phyloP scores from a whole-genome alignment of 768 basidiomycete genomes.

The Pholiota microspora region DNA sequence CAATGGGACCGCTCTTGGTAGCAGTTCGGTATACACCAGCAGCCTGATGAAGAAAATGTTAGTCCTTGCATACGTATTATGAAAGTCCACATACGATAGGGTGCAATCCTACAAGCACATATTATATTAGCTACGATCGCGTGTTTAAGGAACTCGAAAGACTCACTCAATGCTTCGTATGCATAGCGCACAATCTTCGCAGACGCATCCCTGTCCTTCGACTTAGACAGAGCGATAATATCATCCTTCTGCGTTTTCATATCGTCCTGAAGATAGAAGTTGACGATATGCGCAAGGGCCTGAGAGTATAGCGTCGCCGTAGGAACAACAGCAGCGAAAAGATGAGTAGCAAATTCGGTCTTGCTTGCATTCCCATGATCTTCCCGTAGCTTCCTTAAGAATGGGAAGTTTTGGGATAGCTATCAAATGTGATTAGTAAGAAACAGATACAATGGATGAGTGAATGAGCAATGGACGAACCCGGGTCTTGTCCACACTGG shows the following conservation, averaged over 20 bases:
- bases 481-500: constrained; percentile 25
- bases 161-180: constrained; percentile 46
- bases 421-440: too few species aligned
- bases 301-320: constrained; percentile 56
- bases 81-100: constrained; percentile 27
- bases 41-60: constrained; percentile 24
- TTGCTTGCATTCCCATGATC: constrained; percentile 18
- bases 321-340: constrained; percentile 55
- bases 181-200: constrained; percentile 40
- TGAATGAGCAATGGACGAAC: constrained; percentile 17
- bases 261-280: constrained; percentile 53
- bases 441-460: background rate
- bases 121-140: too few species aligned
- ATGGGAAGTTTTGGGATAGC: constrained; percentile 19
- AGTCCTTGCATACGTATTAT: too few species aligned
- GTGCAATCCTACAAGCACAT: constrained; percentile 24
- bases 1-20: constrained; percentile 24
- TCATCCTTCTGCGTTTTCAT: constrained; percentile 33
- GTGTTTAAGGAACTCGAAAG: background rate
- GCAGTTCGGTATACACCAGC: constrained; percentile 42
- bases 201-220: constrained; percentile 21
- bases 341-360: constrained; percentile 40
- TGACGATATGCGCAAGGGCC: constrained; percentile 51
- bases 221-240: constrained; percentile 34
- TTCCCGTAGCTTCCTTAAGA: constrained; percentile 30